phyloP scores from a whole-genome alignment of 2,329 filamentous ascomycete species.

The Colletotrichum ledebouriae region DNA sequence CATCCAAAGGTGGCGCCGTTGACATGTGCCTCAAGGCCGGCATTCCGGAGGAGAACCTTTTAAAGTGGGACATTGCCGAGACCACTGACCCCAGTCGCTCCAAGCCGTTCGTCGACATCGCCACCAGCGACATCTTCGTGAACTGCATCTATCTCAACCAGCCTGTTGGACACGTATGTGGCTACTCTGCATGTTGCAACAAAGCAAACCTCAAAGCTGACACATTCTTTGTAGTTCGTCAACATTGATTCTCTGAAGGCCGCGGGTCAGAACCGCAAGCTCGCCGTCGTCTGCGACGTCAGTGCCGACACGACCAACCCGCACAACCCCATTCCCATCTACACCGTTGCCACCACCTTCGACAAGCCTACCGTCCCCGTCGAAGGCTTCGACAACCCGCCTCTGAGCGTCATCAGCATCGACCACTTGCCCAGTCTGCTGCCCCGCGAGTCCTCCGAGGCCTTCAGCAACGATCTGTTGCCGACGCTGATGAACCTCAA shows the following conservation, averaged over 20 bases:
- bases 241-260: slow-evolving; percentile 76
- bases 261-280: slow-evolving; percentile 70
- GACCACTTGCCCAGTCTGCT: slow-evolving; percentile 88
- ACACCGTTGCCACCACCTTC: slow-evolving; percentile 88
- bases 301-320: slow-evolving; percentile 81
- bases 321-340: slow-evolving; percentile 80
- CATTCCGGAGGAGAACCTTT: slow-evolving; percentile 70
- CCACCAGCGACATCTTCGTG: slow-evolving; percentile 81
- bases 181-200: neutral
- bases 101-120: slow-evolving; percentile 84
- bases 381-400: slow-evolving; percentile 67
- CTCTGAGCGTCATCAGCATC: slow-evolving; percentile 86
- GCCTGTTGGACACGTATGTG: slow-evolving; percentile 37
- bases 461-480: slow-evolving; percentile 83
- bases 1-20: slow-evolving; percentile 72
- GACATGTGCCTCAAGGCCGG: slow-evolving; percentile 83
- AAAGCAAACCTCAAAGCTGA: slow-evolving; percentile 52
- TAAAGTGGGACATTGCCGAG: slow-evolving; percentile 81
- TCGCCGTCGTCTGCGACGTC: slow-evolving; percentile 86
- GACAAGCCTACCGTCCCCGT: slow-evolving; percentile 87
- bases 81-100: slow-evolving; percentile 65
- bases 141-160: slow-evolving; percentile 91
- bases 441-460: slow-evolving; percentile 87
- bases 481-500: slow-evolving; percentile 84
- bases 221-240: slow-evolving; percentile 71